Evolutionary conservation across 75 land plant genomes (phyloP).

Genomic region (Cryptomeria japonica): DNA sequence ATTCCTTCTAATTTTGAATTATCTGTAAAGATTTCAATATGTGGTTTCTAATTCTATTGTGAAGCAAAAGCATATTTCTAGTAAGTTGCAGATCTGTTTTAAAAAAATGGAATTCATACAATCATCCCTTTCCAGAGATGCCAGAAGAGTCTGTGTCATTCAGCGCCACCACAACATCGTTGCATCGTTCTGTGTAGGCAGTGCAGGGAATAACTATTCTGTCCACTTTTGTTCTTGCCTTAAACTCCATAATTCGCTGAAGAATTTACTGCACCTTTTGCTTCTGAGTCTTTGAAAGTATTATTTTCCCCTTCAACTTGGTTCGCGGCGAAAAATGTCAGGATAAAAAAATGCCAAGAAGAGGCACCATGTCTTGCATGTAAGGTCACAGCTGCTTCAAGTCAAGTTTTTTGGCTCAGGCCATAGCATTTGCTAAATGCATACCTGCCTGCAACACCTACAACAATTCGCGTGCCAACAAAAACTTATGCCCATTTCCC

Average conservation of each 20-base stretch:
- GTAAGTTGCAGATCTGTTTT: no score
- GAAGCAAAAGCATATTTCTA: no score
- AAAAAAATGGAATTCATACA: no score
- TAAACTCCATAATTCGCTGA: conserved; percentile 89
- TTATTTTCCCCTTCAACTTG: conserved; percentile 84
- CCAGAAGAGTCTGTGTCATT: conserved; percentile 90
- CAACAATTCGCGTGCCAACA: no score
- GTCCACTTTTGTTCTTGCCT: conserved; percentile 75
- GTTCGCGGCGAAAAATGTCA: conserved; percentile 89
- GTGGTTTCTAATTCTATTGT: no score
- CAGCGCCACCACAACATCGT: conserved; percentile 79
- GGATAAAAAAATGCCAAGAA: conserved; percentile 90
- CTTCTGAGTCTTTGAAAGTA: conserved; percentile 83
- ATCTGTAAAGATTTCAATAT: no score
- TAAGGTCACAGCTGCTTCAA: conserved; percentile 92
- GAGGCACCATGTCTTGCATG: conserved; percentile 89
- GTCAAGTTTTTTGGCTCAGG: conserved; percentile 83
- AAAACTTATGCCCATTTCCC: no score
- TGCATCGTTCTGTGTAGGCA: conserved; percentile 91
- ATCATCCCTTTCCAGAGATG: conserved; percentile 56
- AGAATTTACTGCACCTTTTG: conserved; percentile 73
- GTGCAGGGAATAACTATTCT: conserved; percentile 92
- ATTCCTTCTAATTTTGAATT: no score
- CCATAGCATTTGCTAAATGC: conserved; percentile 89
- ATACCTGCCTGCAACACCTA: no score